Base-by-base conservation (phyloP, 768 basidiomycete genomes). In the Tricholoma furcatifolium region DNA sequence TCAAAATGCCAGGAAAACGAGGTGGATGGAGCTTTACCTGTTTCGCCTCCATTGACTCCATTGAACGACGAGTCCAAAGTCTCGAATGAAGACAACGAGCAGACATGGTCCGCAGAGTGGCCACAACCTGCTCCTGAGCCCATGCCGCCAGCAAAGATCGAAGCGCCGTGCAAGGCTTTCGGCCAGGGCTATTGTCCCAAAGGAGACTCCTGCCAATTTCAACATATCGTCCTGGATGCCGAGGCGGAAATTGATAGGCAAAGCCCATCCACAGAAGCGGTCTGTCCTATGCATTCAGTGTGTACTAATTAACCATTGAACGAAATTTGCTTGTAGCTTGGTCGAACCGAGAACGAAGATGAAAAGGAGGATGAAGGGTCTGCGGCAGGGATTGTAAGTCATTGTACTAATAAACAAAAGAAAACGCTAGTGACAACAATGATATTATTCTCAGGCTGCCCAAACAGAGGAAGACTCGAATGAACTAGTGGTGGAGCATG, bases 171-270 rank as follows among this genome's bases (percentile, higher is more conserved):
- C 55, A 67, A 62, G 51, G 58, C 49, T 18, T 72, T 65, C 58
- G 70, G 67, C 2, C 71, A 74, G 56, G 72, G 73, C 8, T 60
- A 64, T 57, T 74, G 74, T 45, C 9, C 6, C 10, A 55, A 20
- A 10, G 70, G 68, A 11, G 68, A 70, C 24, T 40, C 43, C 10
- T 74, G 74, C 47, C 32, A 7, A 7, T 69, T 61, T 44, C 48
- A 59, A 17, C 74, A 74, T 47, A 56, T 68, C 30, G 47, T 59
- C n/a, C 24, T 45, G n/a, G 53, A 54, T 23, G 51, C n/a, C 6
- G 3, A 6, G 18, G 10, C 47, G 32, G 60, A 65, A 23, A 56
- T 53, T 46, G 43, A 32, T 23, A 35, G n/a, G 7, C 15, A 23
- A 38, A 50, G 36, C 35, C 41, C 27, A 12, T 27, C 31, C n/a